Evolutionary conservation across 2,329 filamentous ascomycete genomes (phyloP).

Genomic region (Cryphonectria parasitica): DNA sequence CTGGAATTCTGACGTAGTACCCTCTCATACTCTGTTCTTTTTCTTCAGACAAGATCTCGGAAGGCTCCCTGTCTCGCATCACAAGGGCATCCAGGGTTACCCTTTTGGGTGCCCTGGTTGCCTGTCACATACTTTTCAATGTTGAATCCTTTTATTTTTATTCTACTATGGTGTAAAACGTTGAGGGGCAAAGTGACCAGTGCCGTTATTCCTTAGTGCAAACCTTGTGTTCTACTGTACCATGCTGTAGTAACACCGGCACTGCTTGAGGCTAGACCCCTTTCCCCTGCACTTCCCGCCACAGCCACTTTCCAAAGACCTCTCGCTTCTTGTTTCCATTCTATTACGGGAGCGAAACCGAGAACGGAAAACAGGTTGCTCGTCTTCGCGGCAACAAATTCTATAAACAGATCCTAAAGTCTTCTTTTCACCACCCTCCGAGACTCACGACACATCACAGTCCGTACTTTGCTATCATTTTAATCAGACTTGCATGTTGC

Average conservation of each 20-base stretch:
- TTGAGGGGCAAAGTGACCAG: background rate
- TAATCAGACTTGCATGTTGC: background rate
- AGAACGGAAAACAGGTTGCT: background rate
- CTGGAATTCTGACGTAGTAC: background rate
- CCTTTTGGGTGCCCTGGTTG: background rate
- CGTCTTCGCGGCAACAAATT: background rate
- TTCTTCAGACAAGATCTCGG: background rate
- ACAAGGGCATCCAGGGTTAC: too few relatives aligned
- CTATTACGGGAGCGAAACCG: background rate
- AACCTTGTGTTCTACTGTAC: background rate
- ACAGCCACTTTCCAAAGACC: background rate
- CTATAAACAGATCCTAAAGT: background rate
- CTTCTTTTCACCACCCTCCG: background rate
- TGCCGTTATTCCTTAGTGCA: background rate
- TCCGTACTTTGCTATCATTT: background rate
- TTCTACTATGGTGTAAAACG: too few relatives aligned
- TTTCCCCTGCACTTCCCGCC: conserved; percentile 4
- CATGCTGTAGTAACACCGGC: background rate
- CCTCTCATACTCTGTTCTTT: background rate
- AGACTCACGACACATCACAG: background rate
- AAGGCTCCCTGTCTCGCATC: background rate
- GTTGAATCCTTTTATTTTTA: too few relatives aligned
- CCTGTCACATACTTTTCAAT: background rate
- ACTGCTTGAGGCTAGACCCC: background rate
- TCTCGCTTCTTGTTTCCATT: background rate